Percentiles rank a stretch among this genome's conserved stretches.
Evolutionary conservation across 2,329 filamentous ascomycete genomes (phyloP).

Genomic region (Penicillium sp.): DNA sequence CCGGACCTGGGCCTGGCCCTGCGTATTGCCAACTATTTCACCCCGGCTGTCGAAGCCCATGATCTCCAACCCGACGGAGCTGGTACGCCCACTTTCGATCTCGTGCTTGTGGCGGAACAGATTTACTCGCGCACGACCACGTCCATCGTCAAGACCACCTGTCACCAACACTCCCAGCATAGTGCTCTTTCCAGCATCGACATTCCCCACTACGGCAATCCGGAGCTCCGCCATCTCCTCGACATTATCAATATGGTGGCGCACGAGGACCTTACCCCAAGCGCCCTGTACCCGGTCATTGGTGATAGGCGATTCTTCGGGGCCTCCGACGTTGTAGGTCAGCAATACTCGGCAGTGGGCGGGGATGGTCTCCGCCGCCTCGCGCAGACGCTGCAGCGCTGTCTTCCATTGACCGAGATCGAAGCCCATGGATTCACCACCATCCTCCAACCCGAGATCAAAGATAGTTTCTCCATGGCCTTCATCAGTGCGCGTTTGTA

Average conservation of each 20-base stretch:
- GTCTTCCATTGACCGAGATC: constrained; percentile 71
- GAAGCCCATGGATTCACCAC: constrained; percentile 79
- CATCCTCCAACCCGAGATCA: constrained; percentile 88
- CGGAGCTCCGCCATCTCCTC: constrained; percentile 93
- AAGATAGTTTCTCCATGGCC: constrained; percentile 88
- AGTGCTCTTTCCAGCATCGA: constrained; percentile 96
- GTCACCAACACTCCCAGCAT: constrained; percentile 95
- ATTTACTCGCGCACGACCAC: constrained; percentile 90
- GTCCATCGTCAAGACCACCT: constrained; percentile 88
- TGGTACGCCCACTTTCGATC: constrained; percentile 91
- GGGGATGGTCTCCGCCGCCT: constrained; percentile 62
- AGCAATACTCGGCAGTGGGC: constrained; percentile 80
- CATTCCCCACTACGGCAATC: constrained; percentile 96
- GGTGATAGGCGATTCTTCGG: constrained; percentile 66
- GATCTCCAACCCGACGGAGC: constrained; percentile 97
- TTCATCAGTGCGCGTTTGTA: constrained; percentile 72
- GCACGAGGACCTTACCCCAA: constrained; percentile 82
- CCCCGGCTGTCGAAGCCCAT: constrained; percentile 93
- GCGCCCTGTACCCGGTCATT: constrained; percentile 69
- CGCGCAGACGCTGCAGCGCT: constrained; percentile 65
- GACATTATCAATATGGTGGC: constrained; percentile 68
- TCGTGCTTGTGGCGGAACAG: constrained; percentile 98
- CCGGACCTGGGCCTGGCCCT: constrained; percentile 80
- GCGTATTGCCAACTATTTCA: constrained; percentile 76
- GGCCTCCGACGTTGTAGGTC: constrained; percentile 85